These are phyloP conservation scores for Sutorius eximius DNA, from an alignment of 1,284 basidiomycete genomes.

Conservation along the genomic window DNA sequence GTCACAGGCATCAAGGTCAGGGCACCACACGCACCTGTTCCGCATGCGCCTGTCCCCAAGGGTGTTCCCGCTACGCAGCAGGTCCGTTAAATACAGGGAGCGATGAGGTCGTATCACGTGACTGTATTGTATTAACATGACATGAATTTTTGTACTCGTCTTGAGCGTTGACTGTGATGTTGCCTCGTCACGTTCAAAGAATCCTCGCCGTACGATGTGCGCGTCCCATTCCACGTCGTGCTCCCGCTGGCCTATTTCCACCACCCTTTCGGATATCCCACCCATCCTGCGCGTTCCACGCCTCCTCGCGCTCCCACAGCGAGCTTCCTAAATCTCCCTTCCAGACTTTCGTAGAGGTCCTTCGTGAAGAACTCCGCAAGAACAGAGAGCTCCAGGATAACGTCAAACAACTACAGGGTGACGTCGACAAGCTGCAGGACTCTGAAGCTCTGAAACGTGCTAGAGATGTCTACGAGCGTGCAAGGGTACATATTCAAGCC, in stretches of 20 bases:
- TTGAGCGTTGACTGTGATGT: slow-evolving; percentile 17
- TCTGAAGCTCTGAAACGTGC: slow-evolving; percentile 95
- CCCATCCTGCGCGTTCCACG: slow-evolving; percentile 55
- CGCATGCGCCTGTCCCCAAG: slow-evolving; percentile 62
- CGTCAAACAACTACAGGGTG: slow-evolving; percentile 95
- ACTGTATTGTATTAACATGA: not conserved
- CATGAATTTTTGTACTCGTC: slow-evolving; percentile 1
- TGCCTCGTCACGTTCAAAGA: slow-evolving; percentile 34
- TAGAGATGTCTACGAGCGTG: slow-evolving; percentile 88
- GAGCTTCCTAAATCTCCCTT: slow-evolving; percentile 90
- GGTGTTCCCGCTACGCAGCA: slow-evolving; percentile 56
- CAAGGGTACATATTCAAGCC: slow-evolving; percentile 63
- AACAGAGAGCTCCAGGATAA: slow-evolving; percentile 95
- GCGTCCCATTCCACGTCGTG: slow-evolving; percentile 11
- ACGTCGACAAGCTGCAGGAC: slow-evolving; percentile 96
- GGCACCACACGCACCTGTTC: slow-evolving; percentile 64
- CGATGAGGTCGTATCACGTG: not conserved
- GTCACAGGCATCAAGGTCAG: slow-evolving; percentile 56
- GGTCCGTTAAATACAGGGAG: slow-evolving; percentile 7
- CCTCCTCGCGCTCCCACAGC: slow-evolving; percentile 58
- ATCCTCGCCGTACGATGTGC: slow-evolving; percentile 30
- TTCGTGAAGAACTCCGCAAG: slow-evolving; percentile 91
- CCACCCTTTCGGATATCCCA: slow-evolving; percentile 46
- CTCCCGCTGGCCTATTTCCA: slow-evolving; percentile 28
- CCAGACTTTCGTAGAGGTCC: slow-evolving; percentile 92